Percentiles rank a stretch among this genome's conserved stretches.
phyloP scores from a whole-genome alignment of 2,329 filamentous ascomycete genomes.

The Neoscytalidium dimidiatum region DNA sequence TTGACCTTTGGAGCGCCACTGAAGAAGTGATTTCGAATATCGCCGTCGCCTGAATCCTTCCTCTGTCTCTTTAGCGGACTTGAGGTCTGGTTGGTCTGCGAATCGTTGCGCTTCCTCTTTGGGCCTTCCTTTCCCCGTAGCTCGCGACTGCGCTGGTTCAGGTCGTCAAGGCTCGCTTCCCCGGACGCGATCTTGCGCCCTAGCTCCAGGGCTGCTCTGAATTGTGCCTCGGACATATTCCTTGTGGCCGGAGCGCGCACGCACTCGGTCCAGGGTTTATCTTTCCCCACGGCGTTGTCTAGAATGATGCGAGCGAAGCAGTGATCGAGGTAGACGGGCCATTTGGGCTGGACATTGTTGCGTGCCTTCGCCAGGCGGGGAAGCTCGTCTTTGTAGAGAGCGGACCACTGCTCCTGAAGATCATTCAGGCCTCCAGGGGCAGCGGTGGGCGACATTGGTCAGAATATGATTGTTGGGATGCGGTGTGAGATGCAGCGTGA shows the following conservation, averaged over 20 bases:
- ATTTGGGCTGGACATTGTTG: slow-evolving; percentile 37
- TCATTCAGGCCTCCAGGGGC: background rate
- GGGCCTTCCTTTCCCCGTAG: slow-evolving; percentile 38
- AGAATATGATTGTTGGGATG: background rate
- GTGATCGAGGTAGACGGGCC: slow-evolving; percentile 48
- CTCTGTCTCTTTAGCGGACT: background rate
- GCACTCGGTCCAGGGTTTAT: slow-evolving; percentile 45
- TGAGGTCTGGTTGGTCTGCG: slow-evolving; percentile 2
- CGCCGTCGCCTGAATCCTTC: background rate
- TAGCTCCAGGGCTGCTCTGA: slow-evolving; percentile 40
- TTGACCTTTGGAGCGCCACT: slow-evolving; percentile 3
- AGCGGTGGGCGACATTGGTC: background rate
- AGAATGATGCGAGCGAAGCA: slow-evolving; percentile 50
- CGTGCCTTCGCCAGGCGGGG: slow-evolving; percentile 31
- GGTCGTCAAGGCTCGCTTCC: slow-evolving; percentile 37
- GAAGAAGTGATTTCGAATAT: slow-evolving; percentile 34
- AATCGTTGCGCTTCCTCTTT: slow-evolving; percentile 21
- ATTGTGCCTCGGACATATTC: slow-evolving; percentile 44
- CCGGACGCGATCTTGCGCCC: slow-evolving; percentile 41
- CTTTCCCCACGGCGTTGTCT: slow-evolving; percentile 42
- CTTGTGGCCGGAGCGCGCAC: slow-evolving; percentile 45
- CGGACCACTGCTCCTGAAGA: slow-evolving; percentile 25
- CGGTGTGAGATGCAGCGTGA: slow-evolving; percentile 5
- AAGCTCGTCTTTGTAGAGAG: slow-evolving; percentile 30
- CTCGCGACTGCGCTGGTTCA: slow-evolving; percentile 44